Evolutionary conservation across 2,329 filamentous ascomycete species (phyloP).

Genomic region (Malbranchea zuffiana): DNA sequence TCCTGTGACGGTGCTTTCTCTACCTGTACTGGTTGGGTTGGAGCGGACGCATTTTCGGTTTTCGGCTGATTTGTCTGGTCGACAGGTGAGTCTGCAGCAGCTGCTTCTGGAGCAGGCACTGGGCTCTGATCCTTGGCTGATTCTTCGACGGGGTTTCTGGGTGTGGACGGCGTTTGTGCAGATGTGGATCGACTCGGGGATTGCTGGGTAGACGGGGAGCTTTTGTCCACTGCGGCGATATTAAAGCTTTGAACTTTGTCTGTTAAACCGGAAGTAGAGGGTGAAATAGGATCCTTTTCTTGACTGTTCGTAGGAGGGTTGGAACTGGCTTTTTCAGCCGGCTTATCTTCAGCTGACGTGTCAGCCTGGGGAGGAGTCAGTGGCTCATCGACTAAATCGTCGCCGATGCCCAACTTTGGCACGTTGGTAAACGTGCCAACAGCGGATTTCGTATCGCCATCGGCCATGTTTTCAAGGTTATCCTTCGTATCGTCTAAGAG

Average conservation of each 20-base stretch:
- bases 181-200: no score
- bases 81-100: no score
- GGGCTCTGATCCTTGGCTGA: no score
- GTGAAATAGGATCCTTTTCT: constrained; percentile 31
- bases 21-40: constrained; percentile 16
- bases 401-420: constrained; percentile 48
- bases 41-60: not conserved
- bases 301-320: constrained; percentile 5
- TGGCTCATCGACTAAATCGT: constrained; percentile 69
- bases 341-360: constrained; percentile 1
- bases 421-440: constrained; percentile 17
- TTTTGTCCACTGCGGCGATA: constrained; percentile 44
- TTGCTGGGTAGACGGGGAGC: constrained; percentile 13
- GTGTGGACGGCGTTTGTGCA: no score
- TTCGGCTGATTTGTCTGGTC: not conserved
- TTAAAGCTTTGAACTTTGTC: constrained; percentile 48
- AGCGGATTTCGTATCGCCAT: constrained; percentile 18
- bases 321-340: constrained; percentile 3
- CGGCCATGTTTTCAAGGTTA: constrained; percentile 46
- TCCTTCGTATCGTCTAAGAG: constrained; percentile 63
- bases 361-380: constrained; percentile 50
- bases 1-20: constrained; percentile 13
- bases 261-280: constrained; percentile 44
- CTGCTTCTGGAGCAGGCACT: no score
- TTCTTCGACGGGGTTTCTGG: no score